Percentiles rank a stretch among this genome's conserved stretches.
These are phyloP conservation scores for Coprinellus micaceus DNA, from an alignment of 768 basidiomycete genomes.

Conservation along the genomic window DNA sequence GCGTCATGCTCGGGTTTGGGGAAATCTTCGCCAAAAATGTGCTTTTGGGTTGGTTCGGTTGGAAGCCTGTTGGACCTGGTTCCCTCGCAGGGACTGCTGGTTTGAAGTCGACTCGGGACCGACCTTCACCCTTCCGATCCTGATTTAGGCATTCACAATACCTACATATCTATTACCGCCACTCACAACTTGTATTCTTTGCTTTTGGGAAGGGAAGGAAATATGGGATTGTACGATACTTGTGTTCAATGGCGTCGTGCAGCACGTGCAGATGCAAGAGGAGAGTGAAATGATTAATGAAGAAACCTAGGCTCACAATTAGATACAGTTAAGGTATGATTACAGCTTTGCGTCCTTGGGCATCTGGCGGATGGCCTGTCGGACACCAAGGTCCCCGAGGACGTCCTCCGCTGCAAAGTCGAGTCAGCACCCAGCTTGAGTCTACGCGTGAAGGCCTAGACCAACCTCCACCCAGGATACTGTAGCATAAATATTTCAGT, in stretches of 20 bases:
- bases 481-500: slow-evolving; percentile 13
- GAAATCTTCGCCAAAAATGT: slow-evolving; percentile 87
- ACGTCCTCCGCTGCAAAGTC: slow-evolving; percentile 63
- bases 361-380: slow-evolving; percentile 75
- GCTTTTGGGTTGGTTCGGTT: slow-evolving; percentile 53
- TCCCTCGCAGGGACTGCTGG: slow-evolving; percentile 30
- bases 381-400: slow-evolving; percentile 75
- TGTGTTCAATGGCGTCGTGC: too few relatives aligned
- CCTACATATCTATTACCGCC: too few relatives aligned
- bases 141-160: background rate
- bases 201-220: background rate
- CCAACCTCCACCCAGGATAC: slow-evolving; percentile 64
- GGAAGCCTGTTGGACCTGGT: slow-evolving; percentile 35
- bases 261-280: too few relatives aligned
- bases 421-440: slow-evolving; percentile 7
- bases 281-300: background rate
- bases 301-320: too few relatives aligned
- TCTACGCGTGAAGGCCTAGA: background rate
- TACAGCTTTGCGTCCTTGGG: slow-evolving; percentile 66
- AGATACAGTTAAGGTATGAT: background rate
- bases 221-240: background rate
- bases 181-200: too few relatives aligned
- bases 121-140: background rate
- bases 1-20: slow-evolving; percentile 95
- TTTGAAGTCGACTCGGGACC: slow-evolving; percentile 11